Evolutionary conservation across 2,329 filamentous ascomycete species (phyloP), one percentile per base, ranked within the genome.

Genomic region (Ophiosphaerella narmari): DNA sequence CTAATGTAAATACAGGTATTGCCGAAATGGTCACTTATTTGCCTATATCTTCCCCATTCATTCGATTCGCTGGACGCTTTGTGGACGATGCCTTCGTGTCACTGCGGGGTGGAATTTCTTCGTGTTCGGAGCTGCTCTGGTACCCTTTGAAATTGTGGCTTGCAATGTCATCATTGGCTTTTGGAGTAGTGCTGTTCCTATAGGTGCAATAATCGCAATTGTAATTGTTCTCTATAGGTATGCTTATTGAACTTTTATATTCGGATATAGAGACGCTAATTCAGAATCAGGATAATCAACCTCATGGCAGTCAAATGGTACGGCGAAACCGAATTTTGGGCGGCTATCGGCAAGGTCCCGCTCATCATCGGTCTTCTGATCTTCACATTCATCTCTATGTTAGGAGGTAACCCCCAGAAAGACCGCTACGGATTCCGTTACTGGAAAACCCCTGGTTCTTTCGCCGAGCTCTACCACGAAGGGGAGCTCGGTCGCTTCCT

Each of bases 21-120:
- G 86, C 86, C 11, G 88, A 91, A 68, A 90, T 91, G 87, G 87
- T 89, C 7, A 88, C 86, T 0, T 90, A 88, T 57, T 76, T 90
- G 2, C 88, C 89, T 7, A 88, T 91, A 46, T 89, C 87, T 0
- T 90, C 87, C 35, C 87, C 88, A 0, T 91, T 92, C 69, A 88
- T 91, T 65, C 85, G 86, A 23, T 90, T 91, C 62, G 88, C 88
- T 4, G 87, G 87, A 12, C 82, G 86, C 39, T 91, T 85, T 58
- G 87, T 91, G 26, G 88, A 91, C 59, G 86, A 90, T 57, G 86
- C 87, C 2, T 88, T 91, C 51, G 87, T 1, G 86, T 89, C 48
- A 86, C 86, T 6, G 82, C 85, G 1, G 87, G 87, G 5, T 90
- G 86, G 82, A 89, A 90, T 68, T 89, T 88, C 60, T 89, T 89